Percentiles rank a stretch among this genome's conserved stretches.
These are phyloP conservation scores for Nemania serpens DNA, from an alignment of 2,329 filamentous ascomycete species.

Conservation along the genomic window DNA sequence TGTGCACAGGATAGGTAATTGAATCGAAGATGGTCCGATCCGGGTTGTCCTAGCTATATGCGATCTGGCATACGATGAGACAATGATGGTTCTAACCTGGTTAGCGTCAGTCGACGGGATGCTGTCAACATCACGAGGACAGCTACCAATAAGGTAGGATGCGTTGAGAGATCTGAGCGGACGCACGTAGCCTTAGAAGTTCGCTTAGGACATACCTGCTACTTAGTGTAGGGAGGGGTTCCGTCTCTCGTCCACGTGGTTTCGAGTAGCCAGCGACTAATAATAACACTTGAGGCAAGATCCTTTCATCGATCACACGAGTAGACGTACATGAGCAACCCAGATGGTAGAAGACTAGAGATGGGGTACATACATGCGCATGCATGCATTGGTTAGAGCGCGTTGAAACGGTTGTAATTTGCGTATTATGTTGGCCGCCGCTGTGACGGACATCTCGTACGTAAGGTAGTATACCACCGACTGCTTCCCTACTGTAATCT, in stretches of 20 bases:
- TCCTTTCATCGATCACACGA: slow-evolving; percentile 21
- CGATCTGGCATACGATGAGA: slow-evolving; percentile 1
- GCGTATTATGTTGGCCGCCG: neutral
- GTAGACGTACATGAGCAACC: slow-evolving; percentile 7
- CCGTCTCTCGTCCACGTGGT: slow-evolving; percentile 25
- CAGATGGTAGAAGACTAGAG: neutral
- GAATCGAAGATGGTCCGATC: neutral
- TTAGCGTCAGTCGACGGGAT: slow-evolving; percentile 1
- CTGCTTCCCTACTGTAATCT: neutral
- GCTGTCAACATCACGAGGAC: neutral
- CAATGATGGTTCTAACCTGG: neutral
- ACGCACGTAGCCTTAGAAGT: neutral
- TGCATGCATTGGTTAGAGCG: slow-evolving; percentile 11
- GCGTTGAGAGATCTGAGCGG: slow-evolving; percentile 6
- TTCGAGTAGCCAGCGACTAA: slow-evolving; percentile 16
- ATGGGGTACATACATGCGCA: slow-evolving; percentile 24
- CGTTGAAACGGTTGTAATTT: slow-evolving; percentile 10
- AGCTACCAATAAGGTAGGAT: neutral
- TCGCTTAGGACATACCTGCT: neutral
- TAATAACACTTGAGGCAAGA: slow-evolving; percentile 24
- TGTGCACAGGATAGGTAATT: neutral
- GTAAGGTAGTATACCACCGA: neutral
- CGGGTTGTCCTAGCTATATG: slow-evolving; percentile 5
- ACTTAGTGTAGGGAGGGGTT: slow-evolving; percentile 1
- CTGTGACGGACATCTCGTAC: neutral